Conservation (phyloP, 225 moss, liverwort and hornwort genomes). For the Takakia lepidozioides region DNA sequence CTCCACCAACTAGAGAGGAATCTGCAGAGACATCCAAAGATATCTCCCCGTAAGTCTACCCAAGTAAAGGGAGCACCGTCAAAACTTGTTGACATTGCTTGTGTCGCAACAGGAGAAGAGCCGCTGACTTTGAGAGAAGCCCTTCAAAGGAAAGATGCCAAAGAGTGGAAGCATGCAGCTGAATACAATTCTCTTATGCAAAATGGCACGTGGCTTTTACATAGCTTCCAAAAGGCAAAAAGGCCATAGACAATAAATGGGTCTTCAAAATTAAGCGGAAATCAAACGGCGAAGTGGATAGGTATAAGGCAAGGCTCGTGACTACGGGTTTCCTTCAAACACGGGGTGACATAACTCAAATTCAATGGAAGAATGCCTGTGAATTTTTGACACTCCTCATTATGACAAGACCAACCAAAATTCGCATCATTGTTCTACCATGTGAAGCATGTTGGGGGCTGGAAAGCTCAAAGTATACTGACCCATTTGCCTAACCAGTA, state of each 20-base stretch:
- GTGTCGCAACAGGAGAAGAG: not conserved
- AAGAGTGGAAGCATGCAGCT: not conserved
- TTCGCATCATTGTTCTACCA: no score
- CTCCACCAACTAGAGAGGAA: not conserved
- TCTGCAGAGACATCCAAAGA: not conserved
- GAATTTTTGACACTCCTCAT: no score
- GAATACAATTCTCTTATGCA: not conserved
- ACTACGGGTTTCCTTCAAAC: conserved; percentile 4
- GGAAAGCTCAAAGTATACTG: no score
- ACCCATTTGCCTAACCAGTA: no score
- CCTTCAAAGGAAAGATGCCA: not conserved
- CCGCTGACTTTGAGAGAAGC: not conserved
- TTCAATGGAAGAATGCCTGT: no score
- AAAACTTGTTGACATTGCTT: not conserved
- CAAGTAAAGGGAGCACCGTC: not conserved
- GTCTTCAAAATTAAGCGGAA: conserved; percentile 4
- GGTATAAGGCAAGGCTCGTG: not conserved
- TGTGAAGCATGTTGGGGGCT: no score
- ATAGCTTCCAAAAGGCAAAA: not conserved
- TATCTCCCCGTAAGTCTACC: not conserved
- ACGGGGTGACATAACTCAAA: no score
- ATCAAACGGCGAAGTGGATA: not conserved
- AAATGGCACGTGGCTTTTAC: not conserved
- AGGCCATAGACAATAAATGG: conserved; percentile 1
- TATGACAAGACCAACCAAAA: no score